A percentile compares a stretch with the other conserved stretches of the same genome.
Evolutionary conservation across 192 early-diverging fungal species (phyloP).

Genomic region (Coemansia guatemalensis): DNA sequence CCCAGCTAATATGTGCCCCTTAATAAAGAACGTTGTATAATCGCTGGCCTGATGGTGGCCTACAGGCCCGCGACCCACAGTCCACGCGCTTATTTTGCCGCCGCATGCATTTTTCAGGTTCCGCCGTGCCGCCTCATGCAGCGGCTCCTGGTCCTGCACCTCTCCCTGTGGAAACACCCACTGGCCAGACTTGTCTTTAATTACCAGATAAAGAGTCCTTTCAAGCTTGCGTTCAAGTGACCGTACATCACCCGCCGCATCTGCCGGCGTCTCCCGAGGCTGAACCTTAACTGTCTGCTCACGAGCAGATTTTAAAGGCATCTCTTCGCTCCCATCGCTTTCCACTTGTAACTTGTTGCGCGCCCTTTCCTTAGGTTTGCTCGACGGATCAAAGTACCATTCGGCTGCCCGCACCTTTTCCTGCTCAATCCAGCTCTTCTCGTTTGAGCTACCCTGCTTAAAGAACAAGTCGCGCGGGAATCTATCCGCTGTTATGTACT

Average conservation of each 20-base stretch:
- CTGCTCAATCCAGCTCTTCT: slow-evolving; percentile 39
- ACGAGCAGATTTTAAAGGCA: background rate
- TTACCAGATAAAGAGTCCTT: slow-evolving; percentile 77
- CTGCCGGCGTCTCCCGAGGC: slow-evolving; percentile 61
- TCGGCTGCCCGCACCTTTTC: slow-evolving; percentile 27
- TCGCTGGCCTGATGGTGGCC: slow-evolving; percentile 59
- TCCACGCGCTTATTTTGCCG: slow-evolving; percentile 76
- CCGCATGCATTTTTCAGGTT: slow-evolving; percentile 72
- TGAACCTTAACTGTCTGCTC: slow-evolving; percentile 60
- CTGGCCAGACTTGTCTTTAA: slow-evolving; percentile 61
- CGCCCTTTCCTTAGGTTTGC: slow-evolving; percentile 23
- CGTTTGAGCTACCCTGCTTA: slow-evolving; percentile 49
- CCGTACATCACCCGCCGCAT: slow-evolving; percentile 62
- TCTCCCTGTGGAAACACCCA: slow-evolving; percentile 77
- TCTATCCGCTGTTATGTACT: slow-evolving; percentile 41
- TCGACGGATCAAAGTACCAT: slow-evolving; percentile 41
- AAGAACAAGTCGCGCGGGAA: slow-evolving; percentile 54
- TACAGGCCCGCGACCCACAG: slow-evolving; percentile 82
- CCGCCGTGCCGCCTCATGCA: slow-evolving; percentile 75
- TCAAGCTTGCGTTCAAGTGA: slow-evolving; percentile 77
- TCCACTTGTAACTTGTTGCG: slow-evolving; percentile 10
- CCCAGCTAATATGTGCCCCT: slow-evolving; percentile 76
- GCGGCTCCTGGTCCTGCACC: slow-evolving; percentile 63
- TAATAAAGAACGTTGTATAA: slow-evolving; percentile 81
- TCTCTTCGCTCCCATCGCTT: background rate